A percentile compares a stretch with the other conserved stretches of the same genome.
Evolutionary conservation across 345 rosid species (phyloP).

Genomic region (Eucalyptus cloeziana): DNA sequence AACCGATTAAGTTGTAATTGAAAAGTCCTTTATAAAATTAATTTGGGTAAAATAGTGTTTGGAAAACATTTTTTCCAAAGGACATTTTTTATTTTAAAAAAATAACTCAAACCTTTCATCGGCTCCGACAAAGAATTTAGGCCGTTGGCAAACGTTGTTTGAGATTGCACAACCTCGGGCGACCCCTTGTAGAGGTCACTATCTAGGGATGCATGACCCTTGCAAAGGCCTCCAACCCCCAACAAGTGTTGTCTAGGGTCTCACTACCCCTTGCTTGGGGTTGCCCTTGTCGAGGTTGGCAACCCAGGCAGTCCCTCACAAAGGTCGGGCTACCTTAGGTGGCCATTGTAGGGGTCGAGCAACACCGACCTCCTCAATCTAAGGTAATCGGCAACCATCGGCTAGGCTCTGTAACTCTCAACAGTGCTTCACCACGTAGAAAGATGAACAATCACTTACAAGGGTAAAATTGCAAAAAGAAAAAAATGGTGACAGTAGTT

Average conservation of each 20-base stretch:
- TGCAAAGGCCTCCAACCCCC: too few species aligned
- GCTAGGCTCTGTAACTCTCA: neutral
- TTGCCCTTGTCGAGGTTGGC: neutral
- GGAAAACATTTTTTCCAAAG: neutral
- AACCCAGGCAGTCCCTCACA: neutral
- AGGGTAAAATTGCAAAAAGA: neutral
- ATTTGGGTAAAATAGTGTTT: neutral
- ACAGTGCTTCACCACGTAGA: neutral
- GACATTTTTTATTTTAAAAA: neutral
- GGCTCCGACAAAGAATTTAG: accelerated
- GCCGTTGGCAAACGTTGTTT: accelerated
- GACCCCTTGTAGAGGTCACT: neutral
- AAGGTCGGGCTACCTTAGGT: neutral
- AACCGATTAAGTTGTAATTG: neutral
- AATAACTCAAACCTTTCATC: neutral
- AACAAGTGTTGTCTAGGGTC: too few species aligned
- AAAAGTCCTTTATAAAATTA: neutral
- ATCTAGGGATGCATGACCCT: too few species aligned
- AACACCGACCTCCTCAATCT: neutral
- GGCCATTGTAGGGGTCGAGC: neutral
- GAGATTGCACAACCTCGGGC: neutral
- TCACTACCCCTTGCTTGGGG: too few species aligned
- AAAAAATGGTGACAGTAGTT: neutral
- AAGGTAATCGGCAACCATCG: neutral
- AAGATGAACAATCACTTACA: neutral